phyloP scores from a whole-genome alignment of 495 filamentous ascomycete species.

The Hyaloscypha variabilis region DNA sequence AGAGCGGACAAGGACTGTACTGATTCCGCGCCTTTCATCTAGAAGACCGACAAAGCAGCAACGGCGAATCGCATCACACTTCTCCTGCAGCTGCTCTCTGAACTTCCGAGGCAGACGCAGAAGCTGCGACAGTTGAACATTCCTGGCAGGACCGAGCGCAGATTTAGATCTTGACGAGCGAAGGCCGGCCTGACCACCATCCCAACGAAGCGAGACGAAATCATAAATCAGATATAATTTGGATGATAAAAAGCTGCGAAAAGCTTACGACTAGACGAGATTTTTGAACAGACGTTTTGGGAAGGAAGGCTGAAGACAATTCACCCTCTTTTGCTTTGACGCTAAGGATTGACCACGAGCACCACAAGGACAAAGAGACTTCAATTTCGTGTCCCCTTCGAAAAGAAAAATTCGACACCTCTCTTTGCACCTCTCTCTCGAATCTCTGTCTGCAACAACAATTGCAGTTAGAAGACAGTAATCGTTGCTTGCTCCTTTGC shows the following conservation, averaged over 20 bases:
- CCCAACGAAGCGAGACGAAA: neutral
- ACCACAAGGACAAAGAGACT: slow-evolving; percentile 11
- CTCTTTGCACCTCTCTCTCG: neutral
- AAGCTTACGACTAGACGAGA: neutral
- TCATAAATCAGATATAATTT: neutral
- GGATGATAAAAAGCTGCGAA: neutral
- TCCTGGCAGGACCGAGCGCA: slow-evolving; percentile 29
- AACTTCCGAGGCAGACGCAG: slow-evolving; percentile 11
- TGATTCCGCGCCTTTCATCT: slow-evolving; percentile 7
- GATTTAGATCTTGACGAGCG: slow-evolving; percentile 7
- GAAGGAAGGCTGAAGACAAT: neutral
- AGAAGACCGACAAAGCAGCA: slow-evolving; percentile 5
- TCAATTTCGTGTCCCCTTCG: neutral
- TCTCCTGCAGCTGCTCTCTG: neutral
- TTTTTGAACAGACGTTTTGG: neutral
- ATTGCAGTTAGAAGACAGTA: neutral
- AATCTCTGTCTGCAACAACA: neutral
- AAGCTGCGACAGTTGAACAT: slow-evolving; percentile 24
- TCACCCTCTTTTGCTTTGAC: slow-evolving; percentile 6
- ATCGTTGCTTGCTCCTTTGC: neutral
- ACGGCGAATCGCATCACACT: slow-evolving; percentile 15
- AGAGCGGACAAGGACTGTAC: slow-evolving; percentile 1
- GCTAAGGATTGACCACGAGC: neutral
- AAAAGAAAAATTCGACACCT: neutral
- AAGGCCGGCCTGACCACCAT: neutral